Conservation (phyloP, 139 green algal species). For the Astrephomene gubernaculifera region DNA sequence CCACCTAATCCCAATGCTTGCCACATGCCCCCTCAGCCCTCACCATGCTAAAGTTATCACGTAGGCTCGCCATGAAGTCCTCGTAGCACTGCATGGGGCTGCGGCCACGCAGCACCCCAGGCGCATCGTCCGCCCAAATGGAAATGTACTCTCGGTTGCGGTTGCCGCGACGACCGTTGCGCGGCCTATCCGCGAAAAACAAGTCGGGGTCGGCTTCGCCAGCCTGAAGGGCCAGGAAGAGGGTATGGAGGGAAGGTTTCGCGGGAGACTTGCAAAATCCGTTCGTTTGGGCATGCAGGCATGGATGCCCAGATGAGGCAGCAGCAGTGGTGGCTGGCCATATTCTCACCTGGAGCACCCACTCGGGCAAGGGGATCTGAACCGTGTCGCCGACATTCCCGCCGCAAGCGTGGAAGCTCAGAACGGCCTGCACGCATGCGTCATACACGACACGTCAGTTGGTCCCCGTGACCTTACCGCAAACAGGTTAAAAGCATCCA, state of each 20-base stretch:
- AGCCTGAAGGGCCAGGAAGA: constrained; percentile 50
- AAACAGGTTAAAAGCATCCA: neutral
- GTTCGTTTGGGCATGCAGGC: too few relatives aligned
- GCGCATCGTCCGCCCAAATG: constrained; percentile 85
- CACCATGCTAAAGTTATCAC: constrained; percentile 68
- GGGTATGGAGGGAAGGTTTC: too few relatives aligned
- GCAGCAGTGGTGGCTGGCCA: too few relatives aligned
- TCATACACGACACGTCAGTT: neutral
- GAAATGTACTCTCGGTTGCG: constrained; percentile 89
- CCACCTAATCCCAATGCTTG: too few relatives aligned
- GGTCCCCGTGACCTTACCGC: neutral
- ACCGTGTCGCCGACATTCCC: constrained; percentile 93
- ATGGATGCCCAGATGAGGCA: too few relatives aligned
- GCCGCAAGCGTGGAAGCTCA: constrained; percentile 95
- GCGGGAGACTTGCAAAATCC: too few relatives aligned
- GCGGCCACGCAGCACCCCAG: constrained; percentile 66
- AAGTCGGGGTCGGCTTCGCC: constrained; percentile 86
- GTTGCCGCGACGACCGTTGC: constrained; percentile 58
- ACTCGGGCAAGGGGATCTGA: constrained; percentile 83
- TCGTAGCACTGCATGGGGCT: constrained; percentile 84
- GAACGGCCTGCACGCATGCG: constrained; percentile 80
- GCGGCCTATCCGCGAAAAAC: constrained; percentile 87
- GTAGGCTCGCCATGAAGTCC: constrained; percentile 89
- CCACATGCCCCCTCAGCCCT: neutral
- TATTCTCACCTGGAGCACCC: constrained; percentile 82